phyloP scores from a whole-genome alignment of 2,329 filamentous ascomycete genomes.

The Aspergillus clavatus region DNA sequence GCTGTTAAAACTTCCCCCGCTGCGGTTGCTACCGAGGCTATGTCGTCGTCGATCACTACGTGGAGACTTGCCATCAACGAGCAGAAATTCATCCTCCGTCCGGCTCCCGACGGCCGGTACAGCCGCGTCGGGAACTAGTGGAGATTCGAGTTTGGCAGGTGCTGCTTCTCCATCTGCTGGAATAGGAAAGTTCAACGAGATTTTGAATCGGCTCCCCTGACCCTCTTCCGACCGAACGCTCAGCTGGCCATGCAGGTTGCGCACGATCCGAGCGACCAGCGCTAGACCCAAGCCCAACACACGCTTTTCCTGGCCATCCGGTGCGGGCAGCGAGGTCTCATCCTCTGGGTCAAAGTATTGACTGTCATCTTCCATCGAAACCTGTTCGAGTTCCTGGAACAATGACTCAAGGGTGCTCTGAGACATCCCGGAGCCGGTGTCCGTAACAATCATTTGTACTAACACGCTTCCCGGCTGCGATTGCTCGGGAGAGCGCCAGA shows the following conservation, averaged over 20 bases:
- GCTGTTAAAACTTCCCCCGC: constrained; percentile 31
- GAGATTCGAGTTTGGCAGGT: constrained; percentile 1
- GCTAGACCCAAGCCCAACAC: constrained; percentile 79
- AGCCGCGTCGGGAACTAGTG: not conserved
- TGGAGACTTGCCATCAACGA: constrained; percentile 28
- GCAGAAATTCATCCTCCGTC: constrained; percentile 35
- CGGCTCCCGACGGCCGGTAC: not conserved
- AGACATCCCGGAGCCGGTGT: constrained; percentile 66
- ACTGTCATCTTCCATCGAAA: constrained; percentile 53
- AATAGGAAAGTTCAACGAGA: constrained; percentile 70
- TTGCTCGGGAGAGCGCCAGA: constrained; percentile 51
- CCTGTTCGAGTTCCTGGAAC: constrained; percentile 63
- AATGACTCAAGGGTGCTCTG: constrained; percentile 53
- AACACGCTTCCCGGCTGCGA: constrained; percentile 52
- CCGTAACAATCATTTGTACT: constrained; percentile 70
- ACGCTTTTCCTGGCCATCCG: constrained; percentile 35
- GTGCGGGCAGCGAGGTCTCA: no score
- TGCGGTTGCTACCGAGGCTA: constrained; percentile 27
- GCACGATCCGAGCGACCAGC: constrained; percentile 75
- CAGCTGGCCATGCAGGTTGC: constrained; percentile 87
- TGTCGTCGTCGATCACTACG: constrained; percentile 13
- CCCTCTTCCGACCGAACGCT: constrained; percentile 78
- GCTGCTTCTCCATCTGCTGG: constrained; percentile 32
- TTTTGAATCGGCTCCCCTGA: constrained; percentile 75
- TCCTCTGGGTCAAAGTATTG: constrained; percentile 35